Evolutionary conservation across 2,329 filamentous ascomycete genomes (phyloP).

Genomic region (Sporothrix mexicana): DNA sequence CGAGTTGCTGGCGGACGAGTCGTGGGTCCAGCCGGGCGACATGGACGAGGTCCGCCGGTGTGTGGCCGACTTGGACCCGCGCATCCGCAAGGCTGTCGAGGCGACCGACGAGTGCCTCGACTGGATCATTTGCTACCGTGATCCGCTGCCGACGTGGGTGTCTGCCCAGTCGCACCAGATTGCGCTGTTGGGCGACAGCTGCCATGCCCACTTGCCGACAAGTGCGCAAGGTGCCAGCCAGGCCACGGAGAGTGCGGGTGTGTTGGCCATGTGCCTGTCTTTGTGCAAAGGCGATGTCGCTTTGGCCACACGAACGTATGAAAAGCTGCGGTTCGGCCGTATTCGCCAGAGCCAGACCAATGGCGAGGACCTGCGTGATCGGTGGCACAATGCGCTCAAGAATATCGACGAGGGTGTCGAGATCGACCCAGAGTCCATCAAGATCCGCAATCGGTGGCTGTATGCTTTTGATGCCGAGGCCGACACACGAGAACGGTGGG

Average conservation of each 20-base stretch:
- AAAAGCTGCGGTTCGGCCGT: slow-evolving; percentile 51
- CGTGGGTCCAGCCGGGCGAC: slow-evolving; percentile 56
- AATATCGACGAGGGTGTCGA: slow-evolving; percentile 50
- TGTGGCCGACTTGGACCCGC: slow-evolving; percentile 50
- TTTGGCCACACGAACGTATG: slow-evolving; percentile 48
- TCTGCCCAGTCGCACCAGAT: slow-evolving; percentile 53
- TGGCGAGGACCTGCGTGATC: slow-evolving; percentile 51
- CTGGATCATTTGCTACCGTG: slow-evolving; percentile 62
- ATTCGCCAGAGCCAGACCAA: slow-evolving; percentile 52
- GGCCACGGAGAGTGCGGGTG: slow-evolving; percentile 58
- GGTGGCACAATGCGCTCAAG: slow-evolving; percentile 53
- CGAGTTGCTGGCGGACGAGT: slow-evolving; percentile 53
- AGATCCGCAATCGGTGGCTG: slow-evolving; percentile 55
- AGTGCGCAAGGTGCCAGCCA: slow-evolving; percentile 60
- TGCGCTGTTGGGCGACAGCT: slow-evolving; percentile 59
- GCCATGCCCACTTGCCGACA: slow-evolving; percentile 60
- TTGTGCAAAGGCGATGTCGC: slow-evolving; percentile 46
- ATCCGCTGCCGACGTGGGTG: slow-evolving; percentile 59
- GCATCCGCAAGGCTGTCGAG: slow-evolving; percentile 53
- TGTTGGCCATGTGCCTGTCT: slow-evolving; percentile 52
- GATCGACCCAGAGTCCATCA: slow-evolving; percentile 53
- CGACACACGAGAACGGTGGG: slow-evolving; percentile 51
- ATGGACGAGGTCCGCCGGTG: slow-evolving; percentile 51
- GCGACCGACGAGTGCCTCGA: slow-evolving; percentile 50
- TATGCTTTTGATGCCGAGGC: slow-evolving; percentile 55